Evolutionary conservation across 2,329 filamentous ascomycete species (phyloP).

Genomic region (Curvularia eragrostidis): DNA sequence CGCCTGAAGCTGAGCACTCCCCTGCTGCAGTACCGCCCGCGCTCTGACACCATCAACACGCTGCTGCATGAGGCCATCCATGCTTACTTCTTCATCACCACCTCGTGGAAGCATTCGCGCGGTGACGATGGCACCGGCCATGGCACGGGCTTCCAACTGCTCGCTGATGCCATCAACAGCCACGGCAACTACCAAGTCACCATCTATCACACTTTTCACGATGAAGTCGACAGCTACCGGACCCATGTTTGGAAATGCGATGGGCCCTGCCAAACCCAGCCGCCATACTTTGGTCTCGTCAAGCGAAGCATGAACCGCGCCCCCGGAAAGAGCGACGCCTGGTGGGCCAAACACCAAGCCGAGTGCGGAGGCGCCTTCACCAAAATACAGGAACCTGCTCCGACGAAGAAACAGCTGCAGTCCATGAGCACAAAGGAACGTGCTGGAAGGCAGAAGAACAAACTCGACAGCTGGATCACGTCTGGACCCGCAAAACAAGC

Average conservation of each 20-base stretch:
- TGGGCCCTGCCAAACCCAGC: slow-evolving; percentile 47
- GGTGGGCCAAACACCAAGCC: slow-evolving; percentile 50
- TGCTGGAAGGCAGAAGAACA: slow-evolving; percentile 54
- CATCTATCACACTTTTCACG: slow-evolving; percentile 55
- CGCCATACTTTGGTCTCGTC: slow-evolving; percentile 55
- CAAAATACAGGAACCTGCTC: slow-evolving; percentile 53
- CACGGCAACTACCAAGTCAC: slow-evolving; percentile 53
- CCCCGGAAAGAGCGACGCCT: slow-evolving; percentile 52
- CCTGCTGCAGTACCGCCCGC: slow-evolving; percentile 54
- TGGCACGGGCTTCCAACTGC: slow-evolving; percentile 52
- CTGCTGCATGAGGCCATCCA: slow-evolving; percentile 56
- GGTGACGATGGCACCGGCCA: slow-evolving; percentile 54
- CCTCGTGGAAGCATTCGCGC: slow-evolving; percentile 52
- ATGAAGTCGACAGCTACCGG: slow-evolving; percentile 55
- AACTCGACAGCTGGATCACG: slow-evolving; percentile 52
- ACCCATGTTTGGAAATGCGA: slow-evolving; percentile 56
- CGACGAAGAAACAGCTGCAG: slow-evolving; percentile 52
- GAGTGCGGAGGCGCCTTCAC: slow-evolving; percentile 53
- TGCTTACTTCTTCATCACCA: slow-evolving; percentile 57
- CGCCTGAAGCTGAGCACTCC: slow-evolving; percentile 54
- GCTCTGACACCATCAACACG: slow-evolving; percentile 53
- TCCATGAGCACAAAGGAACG: slow-evolving; percentile 50
- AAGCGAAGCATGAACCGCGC: slow-evolving; percentile 56
- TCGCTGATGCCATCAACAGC: slow-evolving; percentile 55
- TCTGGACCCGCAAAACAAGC: slow-evolving; percentile 21